phyloP scores from a whole-genome alignment of 1,139 yeast species.

The Geotrichum citri-aurantii region DNA sequence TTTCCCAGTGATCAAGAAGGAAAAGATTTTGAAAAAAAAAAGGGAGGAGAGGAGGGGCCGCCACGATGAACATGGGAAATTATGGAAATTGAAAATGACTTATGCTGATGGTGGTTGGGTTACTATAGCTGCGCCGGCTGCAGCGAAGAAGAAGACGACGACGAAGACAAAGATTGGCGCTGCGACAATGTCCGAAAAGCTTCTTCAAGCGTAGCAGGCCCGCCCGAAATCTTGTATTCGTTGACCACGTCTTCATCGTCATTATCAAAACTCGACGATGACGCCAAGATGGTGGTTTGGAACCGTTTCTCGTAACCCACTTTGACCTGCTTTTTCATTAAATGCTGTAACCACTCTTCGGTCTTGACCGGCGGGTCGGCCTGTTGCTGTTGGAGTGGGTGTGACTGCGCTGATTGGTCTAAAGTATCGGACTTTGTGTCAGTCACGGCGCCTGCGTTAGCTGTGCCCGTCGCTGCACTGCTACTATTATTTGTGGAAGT shows the following conservation, averaged over 20 bases:
- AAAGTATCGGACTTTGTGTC: neutral
- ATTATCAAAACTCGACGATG: neutral
- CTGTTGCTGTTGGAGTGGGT: neutral
- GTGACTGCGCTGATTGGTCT: neutral
- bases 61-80: no score
- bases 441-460: neutral
- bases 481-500: conserved; percentile 11
- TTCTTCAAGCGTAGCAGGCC: conserved; percentile 7
- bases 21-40: no score
- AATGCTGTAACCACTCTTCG: conserved; percentile 34
- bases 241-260: neutral
- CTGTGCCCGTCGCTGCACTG: neutral
- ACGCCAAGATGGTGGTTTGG: conserved; percentile 32
- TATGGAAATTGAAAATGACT: no score
- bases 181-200: neutral
- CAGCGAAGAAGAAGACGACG: no score
- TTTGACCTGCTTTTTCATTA: conserved; percentile 35
- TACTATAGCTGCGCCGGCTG: no score
- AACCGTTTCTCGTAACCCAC: conserved; percentile 36
- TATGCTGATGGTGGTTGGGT: no score
- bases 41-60: no score
- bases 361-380: neutral
- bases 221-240: conserved; percentile 1
- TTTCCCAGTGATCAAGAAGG: no score
- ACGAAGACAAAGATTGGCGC: neutral